Percentiles rank a stretch among this genome's conserved stretches.
These are phyloP conservation scores for Trichoderma asperelloides DNA, from an alignment of 495 filamentous ascomycete species.

Conservation along the genomic window DNA sequence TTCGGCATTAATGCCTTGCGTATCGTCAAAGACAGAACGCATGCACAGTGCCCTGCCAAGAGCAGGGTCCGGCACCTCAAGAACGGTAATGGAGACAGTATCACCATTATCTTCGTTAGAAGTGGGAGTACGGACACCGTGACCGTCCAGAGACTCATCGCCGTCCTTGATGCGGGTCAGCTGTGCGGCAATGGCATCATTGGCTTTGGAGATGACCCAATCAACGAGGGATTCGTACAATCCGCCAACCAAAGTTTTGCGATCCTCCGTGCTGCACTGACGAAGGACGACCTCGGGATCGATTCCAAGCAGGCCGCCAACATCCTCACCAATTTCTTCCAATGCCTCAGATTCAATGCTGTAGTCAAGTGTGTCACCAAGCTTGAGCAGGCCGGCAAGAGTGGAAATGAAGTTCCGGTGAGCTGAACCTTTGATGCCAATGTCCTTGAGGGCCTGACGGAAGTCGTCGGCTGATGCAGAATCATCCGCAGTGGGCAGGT, in stretches of 20 bases:
- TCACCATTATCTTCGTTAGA: slow-evolving; percentile 63
- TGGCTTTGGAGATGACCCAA: slow-evolving; percentile 84
- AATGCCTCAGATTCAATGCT: slow-evolving; percentile 78
- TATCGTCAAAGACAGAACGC: slow-evolving; percentile 85
- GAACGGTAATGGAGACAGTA: slow-evolving; percentile 77
- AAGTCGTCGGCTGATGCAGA: slow-evolving; percentile 90
- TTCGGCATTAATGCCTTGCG: slow-evolving; percentile 84
- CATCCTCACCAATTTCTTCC: slow-evolving; percentile 83
- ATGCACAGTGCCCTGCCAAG: slow-evolving; percentile 80
- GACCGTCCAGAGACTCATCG: slow-evolving; percentile 55
- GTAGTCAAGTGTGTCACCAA: slow-evolving; percentile 82
- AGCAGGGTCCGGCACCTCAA: slow-evolving; percentile 74
- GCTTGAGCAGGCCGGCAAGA: slow-evolving; percentile 78
- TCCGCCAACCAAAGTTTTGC: slow-evolving; percentile 70
- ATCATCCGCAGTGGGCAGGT: slow-evolving; percentile 90
- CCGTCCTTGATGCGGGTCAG: slow-evolving; percentile 50
- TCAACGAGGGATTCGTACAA: slow-evolving; percentile 94
- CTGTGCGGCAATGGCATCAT: slow-evolving; percentile 75
- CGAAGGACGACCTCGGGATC: slow-evolving; percentile 75
- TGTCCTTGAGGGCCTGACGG: slow-evolving; percentile 66
- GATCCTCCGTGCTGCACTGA: slow-evolving; percentile 74
- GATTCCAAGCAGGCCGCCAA: slow-evolving; percentile 72
- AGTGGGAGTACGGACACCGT: slow-evolving; percentile 48
- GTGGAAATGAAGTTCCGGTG: slow-evolving; percentile 74
- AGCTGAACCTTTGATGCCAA: slow-evolving; percentile 82